Base-by-base conservation (phyloP, 768 basidiomycete genomes). In the Leccinum subtestaceum region DNA sequence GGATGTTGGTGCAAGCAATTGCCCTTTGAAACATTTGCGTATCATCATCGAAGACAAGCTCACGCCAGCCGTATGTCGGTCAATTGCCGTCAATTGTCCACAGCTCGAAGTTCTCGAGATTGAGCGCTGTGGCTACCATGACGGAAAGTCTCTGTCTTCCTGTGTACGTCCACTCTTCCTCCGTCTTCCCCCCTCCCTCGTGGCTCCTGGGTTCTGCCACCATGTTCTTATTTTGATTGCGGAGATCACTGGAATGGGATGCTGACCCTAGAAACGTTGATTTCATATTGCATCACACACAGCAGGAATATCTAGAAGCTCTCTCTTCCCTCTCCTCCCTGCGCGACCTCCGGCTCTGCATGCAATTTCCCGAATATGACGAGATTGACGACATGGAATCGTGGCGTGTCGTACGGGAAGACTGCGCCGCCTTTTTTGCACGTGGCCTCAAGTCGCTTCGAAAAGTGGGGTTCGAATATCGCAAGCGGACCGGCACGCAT, bases 41-140 rank as follows among this genome's bases (percentile, higher is more conserved):
- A 66, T 74, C 51, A 72, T 74, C 5, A 65, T 74, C 59, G 73
- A 74, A 60, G 73, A 74, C 66, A 75, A 75, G 53, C 67, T 74
- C 36, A 73, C 68, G 5, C 73, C 73, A 25, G 25, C 52, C 45
- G 63, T 74, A 48, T 75, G 74, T 54, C 61, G 53, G 21, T 55
- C 60, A 46, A 73, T 74, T n/a, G 25, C 74, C 36, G 54, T 60
- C 36, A 62, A 70, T 29, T 70, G 72, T 23, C 74, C 74, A 15
- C 67, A 67, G 36, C 60, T 74, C 19, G 74, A 74, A 61, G 43
- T 63, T 29, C 70, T 74, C 52, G 73, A 74, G 45, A 74, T 74
- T 6, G 73, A 74, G 56, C 68, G 71, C 50, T 74, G 73, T 56
- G 73, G 73, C 4, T 74, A 74, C 67, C 73, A 74, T 60, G 73